phyloP scores from a whole-genome alignment of 1,284 basidiomycete genomes.

The Cryptococcus deneoformans region DNA sequence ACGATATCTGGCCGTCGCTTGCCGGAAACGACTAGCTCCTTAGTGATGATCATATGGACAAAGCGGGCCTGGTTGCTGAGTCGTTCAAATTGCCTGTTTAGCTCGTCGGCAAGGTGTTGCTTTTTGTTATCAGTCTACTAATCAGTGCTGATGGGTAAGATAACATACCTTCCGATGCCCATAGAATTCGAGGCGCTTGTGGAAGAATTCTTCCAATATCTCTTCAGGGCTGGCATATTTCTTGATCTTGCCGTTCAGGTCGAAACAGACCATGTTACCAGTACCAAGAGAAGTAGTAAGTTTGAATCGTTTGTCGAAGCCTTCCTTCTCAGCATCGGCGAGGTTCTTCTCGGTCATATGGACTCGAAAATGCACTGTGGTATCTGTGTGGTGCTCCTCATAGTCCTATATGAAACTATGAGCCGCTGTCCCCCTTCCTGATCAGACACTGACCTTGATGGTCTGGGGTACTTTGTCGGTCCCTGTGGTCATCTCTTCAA shows the following conservation, averaged over 20 bases:
- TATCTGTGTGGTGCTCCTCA: slow-evolving; percentile 93
- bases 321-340: slow-evolving; percentile 83
- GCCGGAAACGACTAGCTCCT: slow-evolving; percentile 84
- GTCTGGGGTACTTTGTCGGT: slow-evolving; percentile 60
- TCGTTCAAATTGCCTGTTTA: slow-evolving; percentile 78
- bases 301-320: slow-evolving; percentile 90
- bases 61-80: slow-evolving; percentile 96
- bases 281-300: slow-evolving; percentile 78
- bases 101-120: slow-evolving; percentile 82
- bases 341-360: slow-evolving; percentile 78
- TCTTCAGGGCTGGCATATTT: slow-evolving; percentile 89
- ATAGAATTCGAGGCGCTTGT: slow-evolving; percentile 83
- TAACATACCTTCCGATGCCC: slow-evolving; percentile 82
- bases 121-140: slow-evolving; percentile 38
- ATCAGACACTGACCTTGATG: slow-evolving; percentile 52
- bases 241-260: slow-evolving; percentile 93
- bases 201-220: slow-evolving; percentile 92
- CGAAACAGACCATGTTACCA: slow-evolving; percentile 98
- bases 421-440: neutral
- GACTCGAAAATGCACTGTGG: slow-evolving; percentile 86
- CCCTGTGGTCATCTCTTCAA: slow-evolving; percentile 64
- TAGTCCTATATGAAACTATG: slow-evolving; percentile 66
- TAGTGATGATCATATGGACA: slow-evolving; percentile 92
- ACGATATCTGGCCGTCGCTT: slow-evolving; percentile 89
- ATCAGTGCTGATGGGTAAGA: neutral